Conservation (phyloP, 148 eudicot genomes). For the Rhododendron henanense region DNA sequence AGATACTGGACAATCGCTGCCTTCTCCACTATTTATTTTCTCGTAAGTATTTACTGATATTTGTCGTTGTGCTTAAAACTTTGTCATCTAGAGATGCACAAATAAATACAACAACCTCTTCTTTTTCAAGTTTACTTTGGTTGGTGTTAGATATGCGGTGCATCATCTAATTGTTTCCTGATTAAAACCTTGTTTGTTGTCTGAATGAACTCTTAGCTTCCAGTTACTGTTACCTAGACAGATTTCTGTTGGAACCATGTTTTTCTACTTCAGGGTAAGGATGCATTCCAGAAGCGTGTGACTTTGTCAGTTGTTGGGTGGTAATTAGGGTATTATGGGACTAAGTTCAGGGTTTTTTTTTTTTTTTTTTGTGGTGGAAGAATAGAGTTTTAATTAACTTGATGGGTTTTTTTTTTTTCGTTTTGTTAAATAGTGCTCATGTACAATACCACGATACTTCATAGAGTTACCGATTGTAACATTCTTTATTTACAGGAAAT, state of each 20-base stretch:
- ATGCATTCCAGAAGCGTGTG: background rate
- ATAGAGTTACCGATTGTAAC: background rate
- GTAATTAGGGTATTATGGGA: background rate
- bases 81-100: background rate
- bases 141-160: background rate
- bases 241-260: background rate
- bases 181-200: background rate
- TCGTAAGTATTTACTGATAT: conserved; percentile 31
- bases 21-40: conserved; percentile 61
- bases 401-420: background rate
- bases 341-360: too few species aligned
- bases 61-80: background rate
- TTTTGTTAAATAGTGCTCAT: background rate
- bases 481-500: background rate
- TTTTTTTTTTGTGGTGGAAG: background rate
- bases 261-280: background rate
- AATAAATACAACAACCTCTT: background rate
- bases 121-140: background rate
- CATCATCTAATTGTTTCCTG: background rate
- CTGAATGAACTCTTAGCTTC: background rate
- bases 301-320: background rate
- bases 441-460: background rate
- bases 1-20: conserved; percentile 83
- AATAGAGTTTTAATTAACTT: background rate
- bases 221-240: background rate